Conservation (phyloP, 352 stramenopile species). For the Phytophthora pseudosyringae region DNA sequence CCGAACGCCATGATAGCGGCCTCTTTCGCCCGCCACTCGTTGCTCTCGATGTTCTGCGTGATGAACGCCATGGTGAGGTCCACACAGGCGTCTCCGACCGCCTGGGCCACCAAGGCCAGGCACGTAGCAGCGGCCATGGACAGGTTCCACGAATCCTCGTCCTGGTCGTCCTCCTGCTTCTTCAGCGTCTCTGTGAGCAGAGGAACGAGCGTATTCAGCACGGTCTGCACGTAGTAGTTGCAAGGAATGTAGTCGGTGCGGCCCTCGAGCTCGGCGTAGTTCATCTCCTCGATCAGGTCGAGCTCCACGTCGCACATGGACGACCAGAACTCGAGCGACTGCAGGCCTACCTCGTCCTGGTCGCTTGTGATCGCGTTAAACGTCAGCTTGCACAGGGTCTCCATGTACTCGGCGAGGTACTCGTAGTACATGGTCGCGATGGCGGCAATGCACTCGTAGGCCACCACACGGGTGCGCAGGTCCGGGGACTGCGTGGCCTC, state of each 20-base stretch:
- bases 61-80: conserved; percentile 95
- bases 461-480: conserved; percentile 85
- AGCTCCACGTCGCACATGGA: conserved; percentile 97
- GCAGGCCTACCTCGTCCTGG: conserved; percentile 92
- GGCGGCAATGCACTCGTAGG: conserved; percentile 96
- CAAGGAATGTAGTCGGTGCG: conserved; percentile 69
- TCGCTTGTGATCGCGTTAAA: conserved; percentile 94
- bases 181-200: conserved; percentile 94
- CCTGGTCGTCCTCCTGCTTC: conserved; percentile 95
- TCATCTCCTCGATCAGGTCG: conserved; percentile 93
- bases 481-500: conserved; percentile 94
- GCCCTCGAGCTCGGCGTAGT: conserved; percentile 77
- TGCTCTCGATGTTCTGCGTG: conserved; percentile 93
- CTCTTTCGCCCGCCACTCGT: conserved; percentile 96
- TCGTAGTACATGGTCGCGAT: conserved; percentile 98
- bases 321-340: conserved; percentile 98
- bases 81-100: conserved; percentile 93
- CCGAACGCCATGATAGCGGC: conserved; percentile 98
- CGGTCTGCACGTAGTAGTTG: conserved; percentile 90
- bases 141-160: conserved; percentile 96
- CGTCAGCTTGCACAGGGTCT: conserved; percentile 96
- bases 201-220: conserved; percentile 90
- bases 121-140: conserved; percentile 95
- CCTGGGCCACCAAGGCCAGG: conserved; percentile 93
- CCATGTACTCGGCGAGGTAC: conserved; percentile 96